phyloP scores from a whole-genome alignment of 208 protist species.

The Trypanosoma grayi region DNA sequence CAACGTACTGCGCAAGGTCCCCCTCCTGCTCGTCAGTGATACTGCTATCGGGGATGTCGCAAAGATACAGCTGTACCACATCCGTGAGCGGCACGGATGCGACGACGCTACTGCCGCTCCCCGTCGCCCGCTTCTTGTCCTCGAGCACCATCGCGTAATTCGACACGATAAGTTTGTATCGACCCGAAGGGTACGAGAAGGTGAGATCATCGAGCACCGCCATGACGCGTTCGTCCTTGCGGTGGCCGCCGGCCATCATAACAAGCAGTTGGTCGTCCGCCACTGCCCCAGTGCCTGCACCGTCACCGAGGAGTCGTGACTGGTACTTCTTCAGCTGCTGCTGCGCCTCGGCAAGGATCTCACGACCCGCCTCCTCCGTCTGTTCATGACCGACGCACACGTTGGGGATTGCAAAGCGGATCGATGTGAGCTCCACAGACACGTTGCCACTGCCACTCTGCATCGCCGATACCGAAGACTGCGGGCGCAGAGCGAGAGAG shows the following conservation, averaged over 20 bases:
- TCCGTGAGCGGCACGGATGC: constrained; percentile 58
- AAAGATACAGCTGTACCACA: constrained; percentile 76
- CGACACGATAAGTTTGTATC: constrained; percentile 79
- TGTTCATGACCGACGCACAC: constrained; percentile 81
- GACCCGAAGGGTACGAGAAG: constrained; percentile 74
- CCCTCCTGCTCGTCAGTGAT: neutral
- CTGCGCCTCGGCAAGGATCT: constrained; percentile 57
- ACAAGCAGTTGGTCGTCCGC: constrained; percentile 44
- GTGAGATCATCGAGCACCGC: constrained; percentile 77
- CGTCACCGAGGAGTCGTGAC: constrained; percentile 30
- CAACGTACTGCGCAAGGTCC: constrained; percentile 71
- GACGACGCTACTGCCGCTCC: constrained; percentile 24
- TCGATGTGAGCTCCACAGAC: constrained; percentile 57
- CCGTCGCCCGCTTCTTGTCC: constrained; percentile 57
- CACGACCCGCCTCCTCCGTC: constrained; percentile 78
- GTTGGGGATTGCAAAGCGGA: constrained; percentile 84
- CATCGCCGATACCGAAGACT: constrained; percentile 19
- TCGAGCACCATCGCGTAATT: constrained; percentile 80
- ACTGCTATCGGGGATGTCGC: constrained; percentile 54
- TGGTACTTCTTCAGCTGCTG: constrained; percentile 59
- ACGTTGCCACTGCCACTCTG: constrained; percentile 9
- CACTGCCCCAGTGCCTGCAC: neutral
- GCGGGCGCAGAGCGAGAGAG: constrained; percentile 55
- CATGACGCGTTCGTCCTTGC: constrained; percentile 62
- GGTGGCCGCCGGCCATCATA: constrained; percentile 41